Conservation (phyloP, 352 stramenopile species). For the Globisporangium spiculum region DNA sequence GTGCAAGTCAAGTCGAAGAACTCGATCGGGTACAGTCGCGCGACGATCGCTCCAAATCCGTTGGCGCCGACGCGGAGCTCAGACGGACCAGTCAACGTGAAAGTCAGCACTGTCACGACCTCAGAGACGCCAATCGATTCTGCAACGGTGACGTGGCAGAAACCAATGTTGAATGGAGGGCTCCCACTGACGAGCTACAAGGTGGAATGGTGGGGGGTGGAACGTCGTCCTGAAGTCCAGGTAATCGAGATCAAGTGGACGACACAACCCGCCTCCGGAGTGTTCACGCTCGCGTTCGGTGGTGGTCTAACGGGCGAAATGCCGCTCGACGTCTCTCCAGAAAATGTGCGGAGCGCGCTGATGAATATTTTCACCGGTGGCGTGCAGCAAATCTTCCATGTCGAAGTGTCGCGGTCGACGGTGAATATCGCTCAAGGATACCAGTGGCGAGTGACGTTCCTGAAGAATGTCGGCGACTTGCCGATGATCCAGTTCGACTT, state of each 20-base stretch:
- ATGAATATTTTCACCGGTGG: slow-evolving; percentile 76
- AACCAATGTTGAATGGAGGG: slow-evolving; percentile 54
- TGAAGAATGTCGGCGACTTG: slow-evolving; percentile 48
- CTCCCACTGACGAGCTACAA: slow-evolving; percentile 70
- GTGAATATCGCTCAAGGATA: slow-evolving; percentile 67
- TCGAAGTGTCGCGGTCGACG: slow-evolving; percentile 56
- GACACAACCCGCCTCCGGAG: slow-evolving; percentile 38
- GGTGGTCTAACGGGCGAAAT: slow-evolving; percentile 63
- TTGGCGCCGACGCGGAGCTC: slow-evolving; percentile 52
- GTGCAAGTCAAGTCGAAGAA: slow-evolving; percentile 82
- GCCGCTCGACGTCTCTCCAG: slow-evolving; percentile 66
- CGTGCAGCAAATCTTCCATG: slow-evolving; percentile 30
- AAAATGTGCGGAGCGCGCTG: slow-evolving; percentile 80
- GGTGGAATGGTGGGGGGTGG: slow-evolving; percentile 79
- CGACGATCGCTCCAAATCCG: slow-evolving; percentile 55
- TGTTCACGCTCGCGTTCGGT: slow-evolving; percentile 80
- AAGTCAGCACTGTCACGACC: slow-evolving; percentile 47
- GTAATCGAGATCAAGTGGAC: slow-evolving; percentile 85
- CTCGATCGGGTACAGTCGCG: slow-evolving; percentile 59
- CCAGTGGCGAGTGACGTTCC: slow-evolving; percentile 79
- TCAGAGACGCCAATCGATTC: slow-evolving; percentile 47
- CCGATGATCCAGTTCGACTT: slow-evolving; percentile 64
- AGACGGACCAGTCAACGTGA: slow-evolving; percentile 50
- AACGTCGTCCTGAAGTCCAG: slow-evolving; percentile 64
- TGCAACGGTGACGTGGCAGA: slow-evolving; percentile 70